A percentile compares a stretch with the other conserved stretches of the same genome.
Evolutionary conservation across 768 basidiomycete species (phyloP).

Genomic region (Termitomyces sp.): DNA sequence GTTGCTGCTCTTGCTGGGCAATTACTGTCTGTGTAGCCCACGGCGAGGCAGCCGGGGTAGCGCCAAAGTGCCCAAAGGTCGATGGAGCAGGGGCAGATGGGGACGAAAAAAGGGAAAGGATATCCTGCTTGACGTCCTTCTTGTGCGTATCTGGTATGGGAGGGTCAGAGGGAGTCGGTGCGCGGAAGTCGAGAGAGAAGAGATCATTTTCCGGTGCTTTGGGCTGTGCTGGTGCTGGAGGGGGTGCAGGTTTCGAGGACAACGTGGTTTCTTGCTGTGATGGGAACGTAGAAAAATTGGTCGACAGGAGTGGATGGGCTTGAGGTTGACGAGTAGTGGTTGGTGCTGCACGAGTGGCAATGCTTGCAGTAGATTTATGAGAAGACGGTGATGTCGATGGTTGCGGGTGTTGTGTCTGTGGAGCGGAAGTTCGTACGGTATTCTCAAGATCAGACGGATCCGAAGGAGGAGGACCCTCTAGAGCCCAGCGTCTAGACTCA

Average conservation of each 20-base stretch:
- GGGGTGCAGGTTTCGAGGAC: constrained; percentile 19
- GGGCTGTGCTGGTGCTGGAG: constrained; percentile 21
- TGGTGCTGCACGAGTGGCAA: constrained; percentile 18
- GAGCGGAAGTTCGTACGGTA: constrained; percentile 20
- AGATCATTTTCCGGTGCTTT: constrained; percentile 52
- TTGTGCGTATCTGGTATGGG: constrained; percentile 30
- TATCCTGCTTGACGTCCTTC: constrained; percentile 81
- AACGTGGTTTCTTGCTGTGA: constrained; percentile 11
- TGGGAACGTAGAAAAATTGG: constrained; percentile 22
- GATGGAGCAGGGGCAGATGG: constrained; percentile 25
- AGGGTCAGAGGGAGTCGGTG: constrained; percentile 33
- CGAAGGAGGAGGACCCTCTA: constrained; percentile 77
- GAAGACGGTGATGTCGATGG: constrained; percentile 19
- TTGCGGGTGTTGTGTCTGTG: constrained; percentile 14
- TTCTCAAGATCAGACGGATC: constrained; percentile 78
- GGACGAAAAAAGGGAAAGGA: constrained; percentile 73
- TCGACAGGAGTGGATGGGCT: constrained; percentile 50
- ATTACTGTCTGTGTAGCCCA: constrained; percentile 23
- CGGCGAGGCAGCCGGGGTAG: constrained; percentile 18
- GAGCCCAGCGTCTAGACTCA: constrained; percentile 88
- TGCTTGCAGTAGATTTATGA: constrained; percentile 20
- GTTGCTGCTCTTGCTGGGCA: constrained; percentile 14
- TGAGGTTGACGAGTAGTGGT: constrained; percentile 39
- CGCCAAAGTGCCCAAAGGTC: constrained; percentile 30
- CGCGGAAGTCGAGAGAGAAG: constrained; percentile 83